These are phyloP conservation scores for Populus nigra DNA, from an alignment of 345 rosid genomes.

Conservation along the genomic window DNA sequence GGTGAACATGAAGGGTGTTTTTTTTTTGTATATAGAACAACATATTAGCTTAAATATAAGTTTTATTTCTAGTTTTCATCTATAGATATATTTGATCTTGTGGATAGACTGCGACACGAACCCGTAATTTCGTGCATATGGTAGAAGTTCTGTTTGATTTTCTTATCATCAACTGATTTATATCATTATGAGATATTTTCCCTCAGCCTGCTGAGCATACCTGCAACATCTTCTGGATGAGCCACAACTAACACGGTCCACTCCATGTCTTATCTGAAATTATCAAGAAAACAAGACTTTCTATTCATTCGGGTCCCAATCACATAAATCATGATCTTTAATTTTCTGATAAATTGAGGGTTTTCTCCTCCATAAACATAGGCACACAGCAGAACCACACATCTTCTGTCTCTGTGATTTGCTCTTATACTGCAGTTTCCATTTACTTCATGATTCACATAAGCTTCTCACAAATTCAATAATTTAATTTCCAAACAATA, in stretches of 20 bases:
- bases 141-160: not conserved
- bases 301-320: not conserved
- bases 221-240: not conserved
- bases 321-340: not conserved
- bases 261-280: not conserved
- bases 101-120: too few species aligned
- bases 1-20: not conserved
- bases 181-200: not conserved
- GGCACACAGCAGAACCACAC: not conserved
- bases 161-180: not conserved
- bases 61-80: not conserved
- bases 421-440: not conserved
- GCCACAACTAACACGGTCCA: not conserved
- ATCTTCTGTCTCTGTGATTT: not conserved
- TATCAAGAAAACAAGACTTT: not conserved
- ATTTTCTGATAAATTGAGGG: not conserved
- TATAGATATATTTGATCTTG: not conserved
- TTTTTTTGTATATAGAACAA: not conserved
- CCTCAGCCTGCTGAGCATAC: not conserved
- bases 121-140: not conserved
- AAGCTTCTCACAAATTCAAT: slow-evolving; percentile 24
- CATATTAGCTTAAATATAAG: not conserved
- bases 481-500: slow-evolving; percentile 6
- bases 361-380: not conserved
- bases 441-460: not conserved